Conservation (phyloP, 345 rosid genomes). For the Nasturtium officinale region DNA sequence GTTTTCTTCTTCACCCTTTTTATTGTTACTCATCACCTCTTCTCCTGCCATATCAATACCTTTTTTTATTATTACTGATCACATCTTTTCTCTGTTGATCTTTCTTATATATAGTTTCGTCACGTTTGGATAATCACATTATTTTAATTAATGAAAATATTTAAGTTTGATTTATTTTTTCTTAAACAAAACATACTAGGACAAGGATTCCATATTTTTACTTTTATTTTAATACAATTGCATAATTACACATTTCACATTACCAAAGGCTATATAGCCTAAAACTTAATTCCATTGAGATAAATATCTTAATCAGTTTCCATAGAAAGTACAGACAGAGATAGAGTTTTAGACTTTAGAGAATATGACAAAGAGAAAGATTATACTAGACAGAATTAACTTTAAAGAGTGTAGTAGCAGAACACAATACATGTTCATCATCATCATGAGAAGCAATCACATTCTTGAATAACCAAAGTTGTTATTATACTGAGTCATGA, state of each 20-base stretch:
- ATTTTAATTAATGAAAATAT: neutral
- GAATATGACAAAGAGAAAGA: neutral
- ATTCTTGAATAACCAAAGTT: constrained; percentile 75
- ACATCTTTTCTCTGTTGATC: too few species aligned
- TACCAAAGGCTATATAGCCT: neutral
- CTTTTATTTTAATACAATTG: neutral
- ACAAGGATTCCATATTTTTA: neutral
- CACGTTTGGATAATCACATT: constrained; percentile 16
- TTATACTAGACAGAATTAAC: constrained; percentile 33
- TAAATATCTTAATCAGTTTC: neutral
- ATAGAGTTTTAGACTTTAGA: neutral
- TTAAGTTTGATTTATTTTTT: neutral
- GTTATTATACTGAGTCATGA: constrained; percentile 89
- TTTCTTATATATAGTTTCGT: neutral
- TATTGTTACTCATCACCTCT: neutral
- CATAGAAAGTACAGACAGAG: constrained; percentile 15
- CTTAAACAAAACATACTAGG: neutral
- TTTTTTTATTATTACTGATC: too few species aligned
- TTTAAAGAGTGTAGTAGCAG: constrained; percentile 29
- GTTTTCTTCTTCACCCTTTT: neutral
- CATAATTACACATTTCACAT: neutral
- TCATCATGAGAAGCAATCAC: constrained; percentile 43
- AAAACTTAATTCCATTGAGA: constrained; percentile 9
- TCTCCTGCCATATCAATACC: too few species aligned
- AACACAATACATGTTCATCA: constrained; percentile 24